Evolutionary conservation across 2,329 filamentous ascomycete species (phyloP).

Genomic region (Chaetothyriales sp.): DNA sequence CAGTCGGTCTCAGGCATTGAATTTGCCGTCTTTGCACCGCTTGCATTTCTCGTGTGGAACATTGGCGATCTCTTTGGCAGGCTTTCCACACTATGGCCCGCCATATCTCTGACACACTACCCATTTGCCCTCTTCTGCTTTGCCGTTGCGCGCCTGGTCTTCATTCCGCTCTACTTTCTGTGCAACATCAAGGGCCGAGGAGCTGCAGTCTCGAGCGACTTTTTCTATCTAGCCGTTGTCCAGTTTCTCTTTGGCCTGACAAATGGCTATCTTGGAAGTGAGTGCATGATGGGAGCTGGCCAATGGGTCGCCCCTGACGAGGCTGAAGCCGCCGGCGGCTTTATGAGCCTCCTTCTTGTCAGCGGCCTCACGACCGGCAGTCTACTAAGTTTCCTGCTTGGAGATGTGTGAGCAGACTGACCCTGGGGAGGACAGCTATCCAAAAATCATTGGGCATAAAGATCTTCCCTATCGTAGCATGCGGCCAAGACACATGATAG

Average conservation of each 20-base stretch:
- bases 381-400: slow-evolving; percentile 66
- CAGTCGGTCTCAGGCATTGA: slow-evolving; percentile 43
- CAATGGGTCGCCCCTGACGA: slow-evolving; percentile 72
- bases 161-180: slow-evolving; percentile 72
- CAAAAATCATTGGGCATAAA: not conserved
- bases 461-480: not conserved
- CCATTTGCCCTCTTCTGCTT: slow-evolving; percentile 55
- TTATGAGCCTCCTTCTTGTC: slow-evolving; percentile 87
- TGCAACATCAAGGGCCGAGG: slow-evolving; percentile 75
- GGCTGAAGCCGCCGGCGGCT: slow-evolving; percentile 74
- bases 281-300: slow-evolving; percentile 78
- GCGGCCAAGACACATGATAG: not conserved
- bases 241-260: slow-evolving; percentile 71
- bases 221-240: slow-evolving; percentile 74
- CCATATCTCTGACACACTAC: slow-evolving; percentile 42
- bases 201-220: slow-evolving; percentile 59
- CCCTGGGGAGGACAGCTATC: too few species aligned
- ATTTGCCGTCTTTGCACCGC: slow-evolving; percentile 64
- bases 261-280: slow-evolving; percentile 75
- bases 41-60: slow-evolving; percentile 90
- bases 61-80: slow-evolving; percentile 69
- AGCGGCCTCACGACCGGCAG: slow-evolving; percentile 73
- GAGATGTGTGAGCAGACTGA: slow-evolving; percentile 20
- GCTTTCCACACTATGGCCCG: slow-evolving; percentile 45
- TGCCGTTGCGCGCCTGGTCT: slow-evolving; percentile 48